A percentile compares a stretch with the other conserved stretches of the same genome.
Conservation (phyloP, 441 rosid species). For the Adansonia rubrostipa region DNA sequence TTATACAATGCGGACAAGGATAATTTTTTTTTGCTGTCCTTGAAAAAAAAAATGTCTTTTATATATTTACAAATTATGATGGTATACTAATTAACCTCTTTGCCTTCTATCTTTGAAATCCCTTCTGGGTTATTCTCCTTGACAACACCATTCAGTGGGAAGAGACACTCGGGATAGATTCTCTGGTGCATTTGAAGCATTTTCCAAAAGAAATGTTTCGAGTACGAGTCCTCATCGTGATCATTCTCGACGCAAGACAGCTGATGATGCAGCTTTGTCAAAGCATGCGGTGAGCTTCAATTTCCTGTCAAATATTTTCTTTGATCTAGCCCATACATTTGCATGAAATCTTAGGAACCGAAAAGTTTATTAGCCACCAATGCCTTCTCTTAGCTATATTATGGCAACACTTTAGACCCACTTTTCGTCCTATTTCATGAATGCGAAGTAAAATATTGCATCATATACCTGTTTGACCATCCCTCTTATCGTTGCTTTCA, state of each 20-base stretch:
- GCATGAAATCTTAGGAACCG: not conserved
- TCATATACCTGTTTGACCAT: not conserved
- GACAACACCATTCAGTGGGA: constrained; percentile 50
- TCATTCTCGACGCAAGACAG: constrained; percentile 61
- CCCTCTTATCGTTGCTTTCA: not conserved
- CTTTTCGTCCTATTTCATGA: not conserved
- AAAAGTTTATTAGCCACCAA: not conserved
- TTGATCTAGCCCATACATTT: not conserved
- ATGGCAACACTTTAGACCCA: not conserved
- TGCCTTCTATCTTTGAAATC: not conserved
- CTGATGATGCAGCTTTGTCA: constrained; percentile 64
- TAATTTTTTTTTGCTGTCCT: not conserved
- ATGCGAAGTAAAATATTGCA: not conserved
- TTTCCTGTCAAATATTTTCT: not conserved
- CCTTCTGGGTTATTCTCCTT: not conserved
- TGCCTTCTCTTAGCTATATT: not conserved
- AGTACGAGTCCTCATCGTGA: constrained; percentile 60
- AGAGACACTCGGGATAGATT: constrained; percentile 80
- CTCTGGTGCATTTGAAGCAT: constrained; percentile 93
- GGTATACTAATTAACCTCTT: not conserved
- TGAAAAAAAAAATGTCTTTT: not conserved
- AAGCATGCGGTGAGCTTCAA: constrained; percentile 50
- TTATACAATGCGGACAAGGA: not conserved
- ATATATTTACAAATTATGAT: not conserved
- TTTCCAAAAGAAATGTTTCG: constrained; percentile 66